Conservation (phyloP, 306 rosid genomes). For the Vigna trinervia region DNA sequence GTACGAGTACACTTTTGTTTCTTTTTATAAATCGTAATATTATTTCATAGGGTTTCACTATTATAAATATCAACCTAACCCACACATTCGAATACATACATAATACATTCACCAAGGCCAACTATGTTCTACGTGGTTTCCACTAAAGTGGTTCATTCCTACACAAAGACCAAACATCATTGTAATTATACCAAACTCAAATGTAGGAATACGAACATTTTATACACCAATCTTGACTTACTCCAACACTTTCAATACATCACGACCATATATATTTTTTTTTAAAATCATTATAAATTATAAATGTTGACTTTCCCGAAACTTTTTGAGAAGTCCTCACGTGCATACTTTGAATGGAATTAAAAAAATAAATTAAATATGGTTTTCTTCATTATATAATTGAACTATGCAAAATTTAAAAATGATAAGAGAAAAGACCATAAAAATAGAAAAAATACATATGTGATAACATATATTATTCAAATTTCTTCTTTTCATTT, state of each 20-base stretch:
- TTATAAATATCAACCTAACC: constrained; percentile 11
- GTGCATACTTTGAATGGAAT: background rate
- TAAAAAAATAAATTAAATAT: background rate
- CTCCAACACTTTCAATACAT: background rate
- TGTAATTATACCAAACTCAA: background rate
- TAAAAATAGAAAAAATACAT: background rate
- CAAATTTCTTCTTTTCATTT: too few relatives aligned
- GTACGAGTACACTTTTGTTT: background rate
- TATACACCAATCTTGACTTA: background rate
- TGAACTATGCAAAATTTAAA: background rate
- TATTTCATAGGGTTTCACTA: background rate
- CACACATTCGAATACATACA: too few relatives aligned
- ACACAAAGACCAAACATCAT: background rate
- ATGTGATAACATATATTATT: too few relatives aligned
- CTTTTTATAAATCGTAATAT: background rate
- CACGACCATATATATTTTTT: background rate
- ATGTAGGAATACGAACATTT: background rate
- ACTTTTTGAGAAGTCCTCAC: background rate
- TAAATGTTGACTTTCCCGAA: background rate
- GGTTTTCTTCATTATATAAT: background rate
- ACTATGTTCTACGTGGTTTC: background rate
- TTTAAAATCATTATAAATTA: background rate
- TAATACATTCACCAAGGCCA: too few relatives aligned
- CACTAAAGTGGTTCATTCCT: constrained; percentile 12
- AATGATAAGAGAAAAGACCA: background rate